These are phyloP conservation scores for Metschnikowia gelsemii DNA, from an alignment of 805 yeast genomes.

Conservation along the genomic window DNA sequence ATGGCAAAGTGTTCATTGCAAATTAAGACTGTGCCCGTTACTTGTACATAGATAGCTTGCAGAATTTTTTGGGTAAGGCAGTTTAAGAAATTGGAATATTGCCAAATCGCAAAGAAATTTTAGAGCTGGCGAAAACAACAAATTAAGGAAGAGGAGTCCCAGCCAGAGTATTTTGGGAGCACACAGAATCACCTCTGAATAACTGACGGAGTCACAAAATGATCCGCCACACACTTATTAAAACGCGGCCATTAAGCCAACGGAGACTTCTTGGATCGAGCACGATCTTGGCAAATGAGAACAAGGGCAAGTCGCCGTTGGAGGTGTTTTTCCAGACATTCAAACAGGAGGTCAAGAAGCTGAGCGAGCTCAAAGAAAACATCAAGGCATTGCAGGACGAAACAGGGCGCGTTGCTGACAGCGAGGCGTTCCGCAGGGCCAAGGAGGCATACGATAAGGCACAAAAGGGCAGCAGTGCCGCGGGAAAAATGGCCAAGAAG, in stretches of 20 bases:
- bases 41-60: constrained; percentile 17
- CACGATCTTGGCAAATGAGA: constrained; percentile 13
- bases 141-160: too few species aligned
- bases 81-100: too few species aligned
- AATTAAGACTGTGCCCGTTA: constrained; percentile 9
- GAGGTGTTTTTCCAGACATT: constrained; percentile 93
- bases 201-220: constrained; percentile 6
- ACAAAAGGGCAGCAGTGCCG: constrained; percentile 64
- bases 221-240: constrained; percentile 20
- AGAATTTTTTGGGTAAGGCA: too few species aligned
- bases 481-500: constrained; percentile 72
- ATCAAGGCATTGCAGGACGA: constrained; percentile 95
- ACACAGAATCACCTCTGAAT: too few species aligned
- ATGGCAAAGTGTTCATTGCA: constrained; percentile 1
- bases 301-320: constrained; percentile 60
- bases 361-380: constrained; percentile 84
- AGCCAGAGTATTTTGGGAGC: too few species aligned
- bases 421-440: constrained; percentile 90
- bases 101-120: too few species aligned
- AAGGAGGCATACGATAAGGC: constrained; percentile 89
- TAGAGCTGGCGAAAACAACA: too few species aligned
- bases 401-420: constrained; percentile 89
- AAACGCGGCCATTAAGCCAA: too few species aligned
- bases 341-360: constrained; percentile 85
- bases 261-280: constrained; percentile 15